Evolutionary conservation across 2,329 filamentous ascomycete species (phyloP).

Genomic region (Exophiala sideris): DNA sequence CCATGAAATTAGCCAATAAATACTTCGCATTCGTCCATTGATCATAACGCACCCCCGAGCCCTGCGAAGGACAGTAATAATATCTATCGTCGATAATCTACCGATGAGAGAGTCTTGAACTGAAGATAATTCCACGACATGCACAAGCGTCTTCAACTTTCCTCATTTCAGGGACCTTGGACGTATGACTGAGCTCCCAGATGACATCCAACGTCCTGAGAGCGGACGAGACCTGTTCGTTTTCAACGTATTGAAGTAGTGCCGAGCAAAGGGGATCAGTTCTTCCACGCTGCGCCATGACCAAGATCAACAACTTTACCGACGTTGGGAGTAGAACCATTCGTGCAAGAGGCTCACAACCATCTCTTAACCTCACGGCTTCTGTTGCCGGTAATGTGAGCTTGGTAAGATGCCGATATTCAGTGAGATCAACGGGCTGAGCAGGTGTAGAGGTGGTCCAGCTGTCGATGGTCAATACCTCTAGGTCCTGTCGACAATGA

Average conservation of each 20-base stretch:
- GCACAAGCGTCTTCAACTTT: background rate
- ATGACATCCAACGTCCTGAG: background rate
- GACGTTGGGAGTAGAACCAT: background rate
- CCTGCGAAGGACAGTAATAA: background rate
- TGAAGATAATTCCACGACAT: background rate
- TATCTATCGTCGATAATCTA: background rate
- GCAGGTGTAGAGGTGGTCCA: background rate
- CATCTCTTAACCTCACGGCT: background rate
- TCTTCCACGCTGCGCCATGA: background rate
- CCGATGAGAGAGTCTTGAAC: background rate
- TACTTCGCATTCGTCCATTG: background rate
- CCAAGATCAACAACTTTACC: background rate
- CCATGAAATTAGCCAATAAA: background rate
- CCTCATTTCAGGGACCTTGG: background rate
- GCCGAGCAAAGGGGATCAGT: background rate
- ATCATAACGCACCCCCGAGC: background rate
- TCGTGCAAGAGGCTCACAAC: background rate
- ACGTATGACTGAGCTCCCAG: background rate
- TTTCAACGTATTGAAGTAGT: background rate
- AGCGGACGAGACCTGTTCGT: background rate
- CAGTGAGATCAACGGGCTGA: background rate
- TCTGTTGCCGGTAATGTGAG: background rate
- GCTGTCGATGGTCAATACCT: background rate
- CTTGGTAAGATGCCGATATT: background rate
- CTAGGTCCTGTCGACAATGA: background rate